Conservation (phyloP, 1,139 yeast species). For the Taphrina confusa region DNA sequence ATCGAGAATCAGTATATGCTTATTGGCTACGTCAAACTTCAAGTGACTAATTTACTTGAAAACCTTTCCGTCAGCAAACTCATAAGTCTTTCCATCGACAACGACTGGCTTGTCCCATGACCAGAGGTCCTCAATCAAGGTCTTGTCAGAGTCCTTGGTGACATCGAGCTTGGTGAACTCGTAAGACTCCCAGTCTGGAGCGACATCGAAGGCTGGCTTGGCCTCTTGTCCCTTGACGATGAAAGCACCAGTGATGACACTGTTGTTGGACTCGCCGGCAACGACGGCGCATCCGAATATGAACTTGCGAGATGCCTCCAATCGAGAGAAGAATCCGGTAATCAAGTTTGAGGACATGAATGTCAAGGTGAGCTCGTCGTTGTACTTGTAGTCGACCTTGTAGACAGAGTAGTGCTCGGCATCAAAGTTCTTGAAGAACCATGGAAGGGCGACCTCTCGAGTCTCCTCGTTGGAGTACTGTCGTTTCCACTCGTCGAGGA, state of each 20-base stretch:
- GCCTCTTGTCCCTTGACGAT: constrained; percentile 92
- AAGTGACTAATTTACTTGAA: constrained; percentile 43
- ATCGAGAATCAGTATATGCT: no score
- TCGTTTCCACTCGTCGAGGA: constrained; percentile 95
- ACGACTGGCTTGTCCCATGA: constrained; percentile 82
- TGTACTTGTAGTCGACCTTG: constrained; percentile 94
- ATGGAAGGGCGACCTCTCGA: constrained; percentile 89
- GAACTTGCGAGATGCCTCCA: constrained; percentile 87
- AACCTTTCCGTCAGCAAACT: constrained; percentile 47
- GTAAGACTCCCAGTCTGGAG: constrained; percentile 98
- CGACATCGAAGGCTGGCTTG: constrained; percentile 92
- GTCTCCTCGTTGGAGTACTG: constrained; percentile 96
- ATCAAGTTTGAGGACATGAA: constrained; percentile 98
- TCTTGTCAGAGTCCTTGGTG: constrained; percentile 66
- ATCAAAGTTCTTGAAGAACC: constrained; percentile 97
- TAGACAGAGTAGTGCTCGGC: constrained; percentile 92
- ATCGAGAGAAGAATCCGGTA: constrained; percentile 98
- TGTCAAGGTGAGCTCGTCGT: constrained; percentile 93
- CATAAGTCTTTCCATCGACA: constrained; percentile 84
- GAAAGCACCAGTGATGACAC: constrained; percentile 95
- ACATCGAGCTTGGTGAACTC: constrained; percentile 67
- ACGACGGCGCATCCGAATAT: constrained; percentile 92
- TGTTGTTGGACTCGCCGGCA: constrained; percentile 97
- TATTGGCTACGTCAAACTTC: no score
- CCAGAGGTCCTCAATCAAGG: constrained; percentile 71